Percentiles rank a stretch among this genome's conserved stretches.
Evolutionary conservation across 1,139 yeast species (phyloP).

Genomic region (Taphrina flavorubra): DNA sequence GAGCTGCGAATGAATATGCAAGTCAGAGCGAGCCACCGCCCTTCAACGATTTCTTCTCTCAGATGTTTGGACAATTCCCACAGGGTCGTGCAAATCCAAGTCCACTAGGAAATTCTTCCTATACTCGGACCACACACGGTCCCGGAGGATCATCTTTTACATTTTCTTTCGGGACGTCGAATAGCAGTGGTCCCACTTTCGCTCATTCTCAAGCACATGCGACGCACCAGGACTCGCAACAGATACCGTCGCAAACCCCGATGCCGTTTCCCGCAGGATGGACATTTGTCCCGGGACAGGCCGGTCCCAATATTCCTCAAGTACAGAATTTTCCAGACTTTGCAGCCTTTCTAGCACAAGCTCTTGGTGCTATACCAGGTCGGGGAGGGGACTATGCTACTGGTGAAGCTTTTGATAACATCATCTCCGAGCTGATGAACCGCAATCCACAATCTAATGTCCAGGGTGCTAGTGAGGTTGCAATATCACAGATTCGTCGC

Average conservation of each 20-base stretch:
- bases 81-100: conserved; percentile 6
- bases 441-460: conserved; percentile 38
- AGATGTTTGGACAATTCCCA: conserved; percentile 31
- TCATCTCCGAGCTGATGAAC: conserved; percentile 34
- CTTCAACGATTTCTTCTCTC: conserved; percentile 33
- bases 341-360: conserved; percentile 28
- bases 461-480: conserved; percentile 12
- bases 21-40: conserved; percentile 23
- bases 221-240: background rate
- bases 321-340: conserved; percentile 23
- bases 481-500: conserved; percentile 13
- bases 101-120: conserved; percentile 2
- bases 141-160: conserved; percentile 20
- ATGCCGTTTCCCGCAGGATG: conserved; percentile 5
- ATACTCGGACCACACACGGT: conserved; percentile 10
- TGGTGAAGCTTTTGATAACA: conserved; percentile 29
- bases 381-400: conserved; percentile 29
- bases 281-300: background rate
- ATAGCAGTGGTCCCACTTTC: background rate
- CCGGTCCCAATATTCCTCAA: background rate
- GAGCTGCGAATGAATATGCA: conserved; percentile 11
- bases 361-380: conserved; percentile 25
- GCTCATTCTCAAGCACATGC: conserved; percentile 3
- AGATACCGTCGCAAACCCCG: background rate
- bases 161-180: conserved; percentile 17